phyloP scores from a whole-genome alignment of 2,329 filamentous ascomycete species.

The Beauveria sp. region DNA sequence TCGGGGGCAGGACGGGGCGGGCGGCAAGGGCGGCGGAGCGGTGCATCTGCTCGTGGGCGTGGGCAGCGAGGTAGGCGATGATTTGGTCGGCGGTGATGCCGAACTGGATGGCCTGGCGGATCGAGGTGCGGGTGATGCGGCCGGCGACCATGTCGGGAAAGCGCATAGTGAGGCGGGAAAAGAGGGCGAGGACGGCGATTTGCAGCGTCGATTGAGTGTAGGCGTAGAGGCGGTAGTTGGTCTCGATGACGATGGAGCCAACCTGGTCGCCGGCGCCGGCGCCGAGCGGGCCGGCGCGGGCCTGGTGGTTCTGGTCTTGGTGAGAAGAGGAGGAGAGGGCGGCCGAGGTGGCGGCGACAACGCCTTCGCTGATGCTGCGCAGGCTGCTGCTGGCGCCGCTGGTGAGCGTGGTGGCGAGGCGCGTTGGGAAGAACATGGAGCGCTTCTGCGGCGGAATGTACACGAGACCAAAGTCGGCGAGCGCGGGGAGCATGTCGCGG shows the following conservation, averaged over 20 bases:
- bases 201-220: constrained; percentile 92
- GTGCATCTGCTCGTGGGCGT: constrained; percentile 92
- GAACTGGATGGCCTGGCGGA: constrained; percentile 76
- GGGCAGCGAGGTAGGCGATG: constrained; percentile 82
- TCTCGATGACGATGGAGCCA: constrained; percentile 93
- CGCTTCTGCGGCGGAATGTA: constrained; percentile 57
- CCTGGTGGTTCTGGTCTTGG: constrained; percentile 24
- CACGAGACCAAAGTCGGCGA: constrained; percentile 88
- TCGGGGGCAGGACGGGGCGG: constrained; percentile 77
- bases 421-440: constrained; percentile 76
- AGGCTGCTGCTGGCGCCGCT: constrained; percentile 66
- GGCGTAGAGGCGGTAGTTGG: constrained; percentile 94
- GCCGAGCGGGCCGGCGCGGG: constrained; percentile 26
- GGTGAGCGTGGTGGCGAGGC: constrained; percentile 89
- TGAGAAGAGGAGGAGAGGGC: constrained; percentile 23
- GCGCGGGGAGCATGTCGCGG: constrained; percentile 78
- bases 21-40: constrained; percentile 51
- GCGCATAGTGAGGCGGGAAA: constrained; percentile 78
- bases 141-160: constrained; percentile 90
- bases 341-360: constrained; percentile 55
- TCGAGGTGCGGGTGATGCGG: constrained; percentile 79
- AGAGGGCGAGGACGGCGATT: constrained; percentile 88
- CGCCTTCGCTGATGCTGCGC: constrained; percentile 59
- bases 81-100: constrained; percentile 96
- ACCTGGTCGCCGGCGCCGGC: constrained; percentile 39